These are phyloP conservation scores for Ceratocystis eucalypticola DNA, from an alignment of 2,329 filamentous ascomycete species.

Conservation along the genomic window DNA sequence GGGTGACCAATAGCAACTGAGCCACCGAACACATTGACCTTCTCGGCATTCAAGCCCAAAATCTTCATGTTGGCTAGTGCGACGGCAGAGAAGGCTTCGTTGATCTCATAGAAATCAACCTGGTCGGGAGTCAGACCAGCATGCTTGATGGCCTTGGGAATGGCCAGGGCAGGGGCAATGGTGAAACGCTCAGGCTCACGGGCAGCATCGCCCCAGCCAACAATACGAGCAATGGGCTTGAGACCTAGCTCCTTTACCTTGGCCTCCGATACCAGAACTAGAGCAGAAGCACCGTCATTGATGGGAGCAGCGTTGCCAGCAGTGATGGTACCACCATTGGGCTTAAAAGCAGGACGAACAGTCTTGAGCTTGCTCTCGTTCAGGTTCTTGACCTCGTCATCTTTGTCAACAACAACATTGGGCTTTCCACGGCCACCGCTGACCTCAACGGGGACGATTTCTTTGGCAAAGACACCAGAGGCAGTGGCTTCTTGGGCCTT, in stretches of 20 bases:
- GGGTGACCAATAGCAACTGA: slow-evolving; percentile 93
- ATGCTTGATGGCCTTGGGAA: slow-evolving; percentile 95
- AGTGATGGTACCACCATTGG: slow-evolving; percentile 76
- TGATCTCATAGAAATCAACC: slow-evolving; percentile 95
- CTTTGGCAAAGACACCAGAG: slow-evolving; percentile 63
- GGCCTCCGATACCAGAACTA: slow-evolving; percentile 86
- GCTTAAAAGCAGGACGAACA: slow-evolving; percentile 72
- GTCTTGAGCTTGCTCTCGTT: slow-evolving; percentile 70
- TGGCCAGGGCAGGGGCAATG: slow-evolving; percentile 79
- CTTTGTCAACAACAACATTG: slow-evolving; percentile 60
- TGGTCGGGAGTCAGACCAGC: slow-evolving; percentile 65
- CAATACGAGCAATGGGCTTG: slow-evolving; percentile 89
- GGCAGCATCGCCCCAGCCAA: slow-evolving; percentile 91
- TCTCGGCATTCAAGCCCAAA: slow-evolving; percentile 62
- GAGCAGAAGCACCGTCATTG: slow-evolving; percentile 83
- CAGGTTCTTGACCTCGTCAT: slow-evolving; percentile 94
- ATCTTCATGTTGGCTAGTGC: slow-evolving; percentile 94
- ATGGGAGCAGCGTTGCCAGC: slow-evolving; percentile 93
- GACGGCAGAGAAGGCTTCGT: slow-evolving; percentile 96
- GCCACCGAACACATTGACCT: slow-evolving; percentile 91
- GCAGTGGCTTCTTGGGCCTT: slow-evolving; percentile 79
- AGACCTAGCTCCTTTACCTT: slow-evolving; percentile 85
- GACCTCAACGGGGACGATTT: slow-evolving; percentile 84
- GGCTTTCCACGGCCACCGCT: slow-evolving; percentile 85
- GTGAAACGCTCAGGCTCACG: slow-evolving; percentile 92